A percentile compares a stretch with the other conserved stretches of the same genome.
These are phyloP conservation scores for Candida taoyuanica DNA, from an alignment of 805 yeast species.

Conservation along the genomic window DNA sequence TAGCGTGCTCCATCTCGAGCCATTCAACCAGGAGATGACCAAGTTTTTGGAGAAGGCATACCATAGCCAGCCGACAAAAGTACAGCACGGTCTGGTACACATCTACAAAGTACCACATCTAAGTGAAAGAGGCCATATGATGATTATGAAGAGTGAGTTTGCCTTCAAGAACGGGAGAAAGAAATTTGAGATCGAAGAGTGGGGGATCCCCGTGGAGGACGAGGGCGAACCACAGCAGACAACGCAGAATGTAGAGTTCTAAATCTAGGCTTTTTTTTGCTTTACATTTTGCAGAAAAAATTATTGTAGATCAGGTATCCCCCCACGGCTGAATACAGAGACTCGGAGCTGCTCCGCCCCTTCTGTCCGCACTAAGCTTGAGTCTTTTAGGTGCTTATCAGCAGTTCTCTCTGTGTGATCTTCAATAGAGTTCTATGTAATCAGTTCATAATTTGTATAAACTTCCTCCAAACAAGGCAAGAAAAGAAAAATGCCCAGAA, in stretches of 20 bases:
- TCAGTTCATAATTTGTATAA: no score
- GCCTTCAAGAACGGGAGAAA: constrained; percentile 83
- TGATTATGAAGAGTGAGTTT: constrained; percentile 64
- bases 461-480: no score
- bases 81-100: constrained; percentile 84
- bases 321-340: no score
- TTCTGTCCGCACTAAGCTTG: no score
- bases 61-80: constrained; percentile 65
- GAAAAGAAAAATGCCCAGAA: no score
- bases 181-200: constrained; percentile 81
- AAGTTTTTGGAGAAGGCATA: constrained; percentile 64
- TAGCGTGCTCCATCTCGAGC: constrained; percentile 67
- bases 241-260: constrained; percentile 23
- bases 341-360: no score
- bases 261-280: no score
- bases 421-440: no score
- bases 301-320: no score
- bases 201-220: constrained; percentile 97
- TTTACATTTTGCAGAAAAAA: no score
- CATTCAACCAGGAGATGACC: constrained; percentile 72
- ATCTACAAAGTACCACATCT: constrained; percentile 66
- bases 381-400: no score
- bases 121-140: constrained; percentile 78
- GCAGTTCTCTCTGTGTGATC: no score
- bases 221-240: constrained; percentile 30